A percentile compares a stretch with the other conserved stretches of the same genome.
Conservation (phyloP, 192 early-diverging fungal genomes). For the Jimgerdemannia flammicorona region DNA sequence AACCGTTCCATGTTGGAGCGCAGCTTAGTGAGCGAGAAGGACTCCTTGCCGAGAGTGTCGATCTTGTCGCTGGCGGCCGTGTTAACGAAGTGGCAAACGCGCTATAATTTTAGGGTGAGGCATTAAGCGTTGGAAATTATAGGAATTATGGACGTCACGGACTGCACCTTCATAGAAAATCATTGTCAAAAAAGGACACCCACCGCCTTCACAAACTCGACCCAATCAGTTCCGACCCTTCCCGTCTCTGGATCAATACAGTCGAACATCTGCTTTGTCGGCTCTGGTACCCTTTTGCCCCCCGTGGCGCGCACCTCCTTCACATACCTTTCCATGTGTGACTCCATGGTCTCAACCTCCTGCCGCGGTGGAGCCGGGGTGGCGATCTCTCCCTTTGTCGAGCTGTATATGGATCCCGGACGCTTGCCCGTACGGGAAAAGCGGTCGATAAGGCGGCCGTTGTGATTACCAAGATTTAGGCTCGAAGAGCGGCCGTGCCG, state of each 20-base stretch:
- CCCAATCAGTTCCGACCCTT: constrained; percentile 9
- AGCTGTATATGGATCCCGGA: neutral
- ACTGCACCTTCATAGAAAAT: neutral
- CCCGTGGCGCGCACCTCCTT: constrained; percentile 12
- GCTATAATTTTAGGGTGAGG: neutral
- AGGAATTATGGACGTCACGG: neutral
- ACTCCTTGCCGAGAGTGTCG: constrained; percentile 3
- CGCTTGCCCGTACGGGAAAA: neutral
- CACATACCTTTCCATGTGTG: constrained; percentile 24
- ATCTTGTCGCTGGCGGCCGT: constrained; percentile 10
- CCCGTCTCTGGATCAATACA: constrained; percentile 3
- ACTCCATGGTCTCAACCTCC: constrained; percentile 7
- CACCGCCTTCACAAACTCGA: constrained; percentile 15
- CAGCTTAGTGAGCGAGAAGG: constrained; percentile 16
- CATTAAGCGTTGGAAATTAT: neutral
- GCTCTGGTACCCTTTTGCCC: neutral
- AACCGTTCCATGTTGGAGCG: constrained; percentile 13
- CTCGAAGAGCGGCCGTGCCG: neutral
- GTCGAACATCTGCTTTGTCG: constrained; percentile 5
- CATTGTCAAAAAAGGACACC: neutral
- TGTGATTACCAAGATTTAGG: neutral
- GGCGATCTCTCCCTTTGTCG: too few species aligned
- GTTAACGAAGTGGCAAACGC: constrained; percentile 13
- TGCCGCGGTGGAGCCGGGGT: neutral
- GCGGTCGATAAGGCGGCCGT: neutral